Conservation (phyloP, 2,329 filamentous ascomycete species). For the Exophiala sp. region DNA sequence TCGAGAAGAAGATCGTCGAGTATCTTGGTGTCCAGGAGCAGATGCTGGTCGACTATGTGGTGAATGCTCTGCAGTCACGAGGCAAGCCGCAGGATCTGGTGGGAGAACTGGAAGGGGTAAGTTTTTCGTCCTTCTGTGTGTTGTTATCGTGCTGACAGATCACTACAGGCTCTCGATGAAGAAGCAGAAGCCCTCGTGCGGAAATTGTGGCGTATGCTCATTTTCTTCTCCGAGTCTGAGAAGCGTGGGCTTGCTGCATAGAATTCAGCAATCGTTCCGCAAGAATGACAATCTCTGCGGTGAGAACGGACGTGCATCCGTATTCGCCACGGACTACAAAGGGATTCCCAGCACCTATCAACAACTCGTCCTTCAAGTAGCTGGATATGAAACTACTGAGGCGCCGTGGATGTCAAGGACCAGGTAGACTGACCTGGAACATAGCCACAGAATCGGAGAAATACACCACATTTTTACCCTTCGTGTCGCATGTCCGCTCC, state of each 20-base stretch:
- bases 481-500: no score
- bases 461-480: no score
- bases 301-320: background rate
- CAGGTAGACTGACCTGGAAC: no score
- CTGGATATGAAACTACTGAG: no score
- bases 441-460: no score
- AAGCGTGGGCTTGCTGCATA: conserved; percentile 76
- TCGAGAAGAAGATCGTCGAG: conserved; percentile 97
- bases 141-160: conserved; percentile 29
- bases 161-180: conserved; percentile 74
- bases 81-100: conserved; percentile 75
- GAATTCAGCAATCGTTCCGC: background rate
- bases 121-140: conserved; percentile 39
- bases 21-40: conserved; percentile 95
- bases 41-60: conserved; percentile 86
- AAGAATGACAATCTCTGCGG: background rate
- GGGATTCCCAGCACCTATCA: background rate
- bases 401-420: no score
- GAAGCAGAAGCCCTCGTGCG: conserved; percentile 91
- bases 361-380: no score
- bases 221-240: conserved; percentile 95
- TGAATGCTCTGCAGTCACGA: conserved; percentile 76
- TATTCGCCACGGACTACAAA: background rate
- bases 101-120: conserved; percentile 77
- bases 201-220: conserved; percentile 97